These are phyloP conservation scores for Neofusicoccum laricinum DNA, from an alignment of 2,329 filamentous ascomycete genomes.

Conservation along the genomic window DNA sequence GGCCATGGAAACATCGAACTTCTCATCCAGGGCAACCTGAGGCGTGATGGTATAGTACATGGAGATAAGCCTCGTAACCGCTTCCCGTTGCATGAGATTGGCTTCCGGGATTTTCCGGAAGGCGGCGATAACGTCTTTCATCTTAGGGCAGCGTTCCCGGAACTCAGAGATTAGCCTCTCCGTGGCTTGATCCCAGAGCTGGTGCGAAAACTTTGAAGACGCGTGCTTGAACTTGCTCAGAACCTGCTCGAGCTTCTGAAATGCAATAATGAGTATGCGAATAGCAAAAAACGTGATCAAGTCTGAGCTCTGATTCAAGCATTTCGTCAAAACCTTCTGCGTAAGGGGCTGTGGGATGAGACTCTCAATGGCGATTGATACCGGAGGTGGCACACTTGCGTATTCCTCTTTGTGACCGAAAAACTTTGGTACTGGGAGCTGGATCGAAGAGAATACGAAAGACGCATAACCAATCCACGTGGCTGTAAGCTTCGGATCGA, in stretches of 20 bases:
- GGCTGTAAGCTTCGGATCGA: constrained; percentile 87
- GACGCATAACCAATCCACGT: constrained; percentile 95
- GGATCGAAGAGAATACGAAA: constrained; percentile 78
- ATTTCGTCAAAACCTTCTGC: constrained; percentile 74
- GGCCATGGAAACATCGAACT: constrained; percentile 80
- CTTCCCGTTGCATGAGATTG: constrained; percentile 73
- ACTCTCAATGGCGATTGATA: constrained; percentile 76
- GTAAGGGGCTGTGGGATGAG: constrained; percentile 80
- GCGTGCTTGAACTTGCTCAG: constrained; percentile 59
- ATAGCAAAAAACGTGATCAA: constrained; percentile 82
- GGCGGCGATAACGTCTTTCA: constrained; percentile 74
- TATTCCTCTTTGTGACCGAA: constrained; percentile 67
- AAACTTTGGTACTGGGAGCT: constrained; percentile 67
- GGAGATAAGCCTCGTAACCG: constrained; percentile 71
- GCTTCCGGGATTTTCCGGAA: constrained; percentile 65
- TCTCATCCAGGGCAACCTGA: constrained; percentile 74
- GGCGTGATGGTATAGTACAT: constrained; percentile 86
- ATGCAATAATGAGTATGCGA: constrained; percentile 71
- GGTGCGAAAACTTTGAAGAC: constrained; percentile 33
- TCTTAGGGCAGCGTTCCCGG: constrained; percentile 71
- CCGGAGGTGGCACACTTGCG: constrained; percentile 70
- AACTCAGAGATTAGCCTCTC: constrained; percentile 71
- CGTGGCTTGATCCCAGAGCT: constrained; percentile 68
- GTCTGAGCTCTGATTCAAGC: constrained; percentile 72
- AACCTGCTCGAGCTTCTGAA: constrained; percentile 71